phyloP scores from a whole-genome alignment of 176 grass and related monocot species.

The Chloris gayana region DNA sequence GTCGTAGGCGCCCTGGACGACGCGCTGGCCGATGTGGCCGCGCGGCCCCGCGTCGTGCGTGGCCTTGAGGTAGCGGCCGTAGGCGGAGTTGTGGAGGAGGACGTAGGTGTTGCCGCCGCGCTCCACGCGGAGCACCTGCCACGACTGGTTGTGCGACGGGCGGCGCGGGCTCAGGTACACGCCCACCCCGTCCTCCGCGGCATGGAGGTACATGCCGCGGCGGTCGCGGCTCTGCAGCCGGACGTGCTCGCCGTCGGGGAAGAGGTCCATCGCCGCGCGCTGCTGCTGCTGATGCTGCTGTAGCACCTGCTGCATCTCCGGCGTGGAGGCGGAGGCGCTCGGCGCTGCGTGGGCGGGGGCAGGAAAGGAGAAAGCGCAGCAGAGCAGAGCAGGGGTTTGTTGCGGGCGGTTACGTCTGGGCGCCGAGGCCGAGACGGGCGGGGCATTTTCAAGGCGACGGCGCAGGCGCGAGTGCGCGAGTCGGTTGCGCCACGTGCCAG shows the following conservation, averaged over 20 bases:
- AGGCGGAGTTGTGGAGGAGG: not conserved
- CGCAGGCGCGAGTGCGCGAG: not conserved
- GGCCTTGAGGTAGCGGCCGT: not conserved
- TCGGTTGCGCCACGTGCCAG: not conserved
- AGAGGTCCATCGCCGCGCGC: not conserved
- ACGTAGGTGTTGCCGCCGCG: not conserved
- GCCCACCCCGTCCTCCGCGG: not conserved
- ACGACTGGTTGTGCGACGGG: not conserved
- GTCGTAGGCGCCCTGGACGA: not conserved
- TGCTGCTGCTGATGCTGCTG: not conserved
- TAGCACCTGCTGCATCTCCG: too few species aligned
- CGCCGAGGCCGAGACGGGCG: not conserved
- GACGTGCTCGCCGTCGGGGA: not conserved
- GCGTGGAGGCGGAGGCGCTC: not conserved
- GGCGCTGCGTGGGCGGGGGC: too few species aligned
- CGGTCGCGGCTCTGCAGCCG: not conserved
- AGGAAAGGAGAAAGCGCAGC: not conserved
- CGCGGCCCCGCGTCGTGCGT: not conserved
- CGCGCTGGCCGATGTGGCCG: not conserved
- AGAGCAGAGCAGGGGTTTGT: not conserved
- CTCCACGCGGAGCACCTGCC: not conserved
- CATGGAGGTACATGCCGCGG: not conserved
- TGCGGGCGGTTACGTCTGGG: not conserved
- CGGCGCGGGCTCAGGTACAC: not conserved
- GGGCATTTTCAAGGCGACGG: not conserved